Conservation (phyloP, 352 stramenopile species). For the Globisporangium echinulatum region DNA sequence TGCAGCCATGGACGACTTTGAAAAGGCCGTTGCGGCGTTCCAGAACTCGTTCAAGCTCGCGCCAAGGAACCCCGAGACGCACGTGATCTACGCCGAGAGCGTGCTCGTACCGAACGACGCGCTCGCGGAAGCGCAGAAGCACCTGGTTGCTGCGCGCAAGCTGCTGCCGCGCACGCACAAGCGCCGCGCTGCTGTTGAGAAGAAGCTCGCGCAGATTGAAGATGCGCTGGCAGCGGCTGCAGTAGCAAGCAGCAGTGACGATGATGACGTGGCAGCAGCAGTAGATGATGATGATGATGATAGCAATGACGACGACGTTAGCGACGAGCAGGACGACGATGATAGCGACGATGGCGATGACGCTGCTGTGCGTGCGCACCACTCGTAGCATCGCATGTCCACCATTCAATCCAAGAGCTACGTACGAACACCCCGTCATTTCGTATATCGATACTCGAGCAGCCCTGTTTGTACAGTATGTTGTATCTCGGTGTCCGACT, state of each 20-base stretch:
- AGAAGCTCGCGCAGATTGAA: conserved; percentile 54
- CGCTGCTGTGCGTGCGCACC: too few species aligned
- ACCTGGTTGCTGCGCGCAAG: conserved; percentile 52
- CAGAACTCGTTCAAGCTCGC: conserved; percentile 74
- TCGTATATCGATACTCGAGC: too few species aligned
- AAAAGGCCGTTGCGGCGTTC: conserved; percentile 75
- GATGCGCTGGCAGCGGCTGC: conserved; percentile 7
- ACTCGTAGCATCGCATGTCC: too few species aligned
- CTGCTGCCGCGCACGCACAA: conserved; percentile 53
- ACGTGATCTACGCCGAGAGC: conserved; percentile 79
- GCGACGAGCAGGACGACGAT: too few species aligned
- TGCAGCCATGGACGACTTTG: conserved; percentile 54
- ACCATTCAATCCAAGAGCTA: too few species aligned
- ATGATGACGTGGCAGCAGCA: not conserved
- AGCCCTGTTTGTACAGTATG: too few species aligned
- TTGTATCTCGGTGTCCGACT: too few species aligned
- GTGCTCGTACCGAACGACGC: conserved; percentile 69
- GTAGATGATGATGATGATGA: conserved; percentile 9
- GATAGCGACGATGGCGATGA: too few species aligned
- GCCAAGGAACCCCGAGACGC: conserved; percentile 78
- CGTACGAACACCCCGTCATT: too few species aligned
- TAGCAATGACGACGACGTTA: not conserved
- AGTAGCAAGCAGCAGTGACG: not conserved
- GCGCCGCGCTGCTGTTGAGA: conserved; percentile 38
- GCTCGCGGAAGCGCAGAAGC: conserved; percentile 65